Evolutionary conservation across 2,329 filamentous ascomycete genomes (phyloP), one percentile per base, ranked within the genome.

Genomic region (Talaromyces atroroseus): DNA sequence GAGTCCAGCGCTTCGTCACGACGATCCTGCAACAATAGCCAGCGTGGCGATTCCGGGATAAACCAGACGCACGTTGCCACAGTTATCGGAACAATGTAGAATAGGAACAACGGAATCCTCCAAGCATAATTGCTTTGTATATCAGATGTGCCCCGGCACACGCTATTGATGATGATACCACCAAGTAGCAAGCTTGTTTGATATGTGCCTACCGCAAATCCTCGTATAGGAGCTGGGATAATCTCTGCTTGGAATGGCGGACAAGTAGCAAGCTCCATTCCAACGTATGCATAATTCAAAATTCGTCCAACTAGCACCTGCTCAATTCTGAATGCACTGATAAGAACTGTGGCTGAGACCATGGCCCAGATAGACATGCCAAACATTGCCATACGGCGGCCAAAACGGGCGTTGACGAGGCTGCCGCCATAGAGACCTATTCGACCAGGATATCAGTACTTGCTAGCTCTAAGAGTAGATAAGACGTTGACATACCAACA

Each of bases 1-100:
- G 66, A 67, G 50, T 71, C 71, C 21, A 73, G 68, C 16, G 68
- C 64, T 52, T 74, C 70, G 14, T 58, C 46, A 18, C 62, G 57
- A 32, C 59, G 60, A 0, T 61, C 63, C 5, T 62, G 59, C 49
- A 66, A 63, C 4, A 68, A 54, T 11, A 68, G 42, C 61, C 63
- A 68, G 1, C 66, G 52, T 2, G 67, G 67, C 45, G 59, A 63
- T 46, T 69, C 67, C 1, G 65, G 67, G 2, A 68, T 62, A 34
- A 65, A 66, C 50, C 63, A 65, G 14, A 68, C 38, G 4, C 62
- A 62, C 4, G 64, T 14, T 7, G 58, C 60, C 14, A 68, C 54
- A 12, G 67, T 45, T 0, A 58, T 48, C 2, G 66, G 66, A 5
- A 64, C 60, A 16, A 65, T 58, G 52, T 65, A 68, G n/a, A 65